A percentile compares a stretch with the other conserved stretches of the same genome.
These are phyloP conservation scores for Dothistroma pini DNA, from an alignment of 2,329 filamentous ascomycete species.

Conservation along the genomic window DNA sequence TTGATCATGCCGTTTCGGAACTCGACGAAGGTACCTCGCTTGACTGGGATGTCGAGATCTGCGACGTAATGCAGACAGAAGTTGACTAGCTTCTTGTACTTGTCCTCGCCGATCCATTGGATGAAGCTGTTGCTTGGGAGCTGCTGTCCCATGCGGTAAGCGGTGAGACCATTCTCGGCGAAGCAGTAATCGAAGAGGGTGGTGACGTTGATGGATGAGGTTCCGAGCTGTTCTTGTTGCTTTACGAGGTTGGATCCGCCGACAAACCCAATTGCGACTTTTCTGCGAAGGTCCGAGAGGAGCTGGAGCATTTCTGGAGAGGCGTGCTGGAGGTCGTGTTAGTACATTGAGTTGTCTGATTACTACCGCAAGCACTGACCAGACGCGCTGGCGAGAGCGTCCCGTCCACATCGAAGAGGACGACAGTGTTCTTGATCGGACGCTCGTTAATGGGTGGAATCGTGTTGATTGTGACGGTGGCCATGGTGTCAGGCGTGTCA, in stretches of 20 bases:
- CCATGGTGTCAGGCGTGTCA: constrained; percentile 18
- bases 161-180: constrained; percentile 91
- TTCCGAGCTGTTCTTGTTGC: constrained; percentile 93
- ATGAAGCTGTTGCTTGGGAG: constrained; percentile 85
- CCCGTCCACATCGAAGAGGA: constrained; percentile 93
- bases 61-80: constrained; percentile 80
- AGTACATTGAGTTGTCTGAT: not conserved
- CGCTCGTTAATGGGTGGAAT: constrained; percentile 78
- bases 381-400: constrained; percentile 80
- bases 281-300: constrained; percentile 75
- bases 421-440: constrained; percentile 87
- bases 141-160: constrained; percentile 74
- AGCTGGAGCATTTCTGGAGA: constrained; percentile 78
- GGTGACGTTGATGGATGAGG: constrained; percentile 64
- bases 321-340: constrained; percentile 39
- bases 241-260: constrained; percentile 89
- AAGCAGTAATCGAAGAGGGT: constrained; percentile 97
- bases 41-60: constrained; percentile 77
- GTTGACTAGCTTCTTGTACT: constrained; percentile 73
- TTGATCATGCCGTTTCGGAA: constrained; percentile 93
- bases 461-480: constrained; percentile 42
- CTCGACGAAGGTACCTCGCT: constrained; percentile 81
- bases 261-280: constrained; percentile 86
- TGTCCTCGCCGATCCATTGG: constrained; percentile 79
- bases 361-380: constrained; percentile 48